Conservation (phyloP, 225 moss, liverwort and hornwort genomes). For the Sphagnum contortum region DNA sequence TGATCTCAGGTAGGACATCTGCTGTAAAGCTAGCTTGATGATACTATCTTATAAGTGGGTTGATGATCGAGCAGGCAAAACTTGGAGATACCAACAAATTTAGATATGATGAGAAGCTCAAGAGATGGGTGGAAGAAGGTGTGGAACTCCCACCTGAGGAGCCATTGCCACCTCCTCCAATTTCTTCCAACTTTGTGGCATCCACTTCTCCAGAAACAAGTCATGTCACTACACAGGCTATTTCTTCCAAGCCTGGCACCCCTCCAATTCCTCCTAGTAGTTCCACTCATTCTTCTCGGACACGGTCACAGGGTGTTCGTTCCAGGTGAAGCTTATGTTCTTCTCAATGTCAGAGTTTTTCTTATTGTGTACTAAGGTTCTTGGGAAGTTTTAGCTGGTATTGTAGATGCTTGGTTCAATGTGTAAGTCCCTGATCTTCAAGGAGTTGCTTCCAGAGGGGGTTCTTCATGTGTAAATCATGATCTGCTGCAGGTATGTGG, state of each 20-base stretch:
- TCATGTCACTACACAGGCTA: slow-evolving; percentile 27
- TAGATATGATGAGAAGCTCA: slow-evolving; percentile 81
- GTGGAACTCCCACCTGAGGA: slow-evolving; percentile 54
- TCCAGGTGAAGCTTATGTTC: slow-evolving; percentile 44
- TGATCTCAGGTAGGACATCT: too few species aligned
- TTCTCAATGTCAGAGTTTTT: neutral
- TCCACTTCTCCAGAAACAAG: slow-evolving; percentile 33
- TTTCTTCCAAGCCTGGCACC: slow-evolving; percentile 56
- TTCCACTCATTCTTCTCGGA: slow-evolving; percentile 69
- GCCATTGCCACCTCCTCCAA: slow-evolving; percentile 66
- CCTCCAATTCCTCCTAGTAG: slow-evolving; percentile 84
- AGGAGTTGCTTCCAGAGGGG: too few species aligned
- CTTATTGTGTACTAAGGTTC: neutral
- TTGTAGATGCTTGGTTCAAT: too few species aligned
- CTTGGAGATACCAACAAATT: slow-evolving; percentile 85
- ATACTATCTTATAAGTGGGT: too few species aligned
- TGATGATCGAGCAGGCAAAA: slow-evolving; percentile 50
- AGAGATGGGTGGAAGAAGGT: slow-evolving; percentile 99
- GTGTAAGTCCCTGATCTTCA: too few species aligned
- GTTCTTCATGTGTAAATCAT: too few species aligned
- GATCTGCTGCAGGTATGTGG: slow-evolving; percentile 64
- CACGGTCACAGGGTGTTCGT: slow-evolving; percentile 74
- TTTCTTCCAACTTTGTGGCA: slow-evolving; percentile 36
- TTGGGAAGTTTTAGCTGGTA: too few species aligned
- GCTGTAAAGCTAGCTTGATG: too few species aligned